Evolutionary conservation across 768 basidiomycete genomes (phyloP).

Genomic region (Mycena vitilis): DNA sequence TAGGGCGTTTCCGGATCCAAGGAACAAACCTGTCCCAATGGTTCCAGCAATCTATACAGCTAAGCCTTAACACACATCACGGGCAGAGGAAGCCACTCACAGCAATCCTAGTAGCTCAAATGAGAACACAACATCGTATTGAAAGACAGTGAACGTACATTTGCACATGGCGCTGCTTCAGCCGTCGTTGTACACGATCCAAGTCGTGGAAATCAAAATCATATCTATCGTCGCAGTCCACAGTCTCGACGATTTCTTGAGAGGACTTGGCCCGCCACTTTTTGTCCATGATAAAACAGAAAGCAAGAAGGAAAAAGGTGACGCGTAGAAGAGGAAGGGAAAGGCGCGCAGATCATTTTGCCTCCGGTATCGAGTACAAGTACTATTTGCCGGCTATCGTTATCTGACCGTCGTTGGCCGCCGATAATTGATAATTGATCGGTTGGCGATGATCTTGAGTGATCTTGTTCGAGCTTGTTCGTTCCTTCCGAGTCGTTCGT

Average conservation of each 20-base stretch:
- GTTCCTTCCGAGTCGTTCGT: too few species aligned
- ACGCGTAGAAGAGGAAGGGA: slow-evolving; percentile 21
- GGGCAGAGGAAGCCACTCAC: slow-evolving; percentile 49
- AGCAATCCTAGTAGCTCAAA: slow-evolving; percentile 61
- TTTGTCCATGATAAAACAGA: slow-evolving; percentile 30
- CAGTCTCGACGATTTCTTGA: slow-evolving; percentile 36
- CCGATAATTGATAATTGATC: slow-evolving; percentile 5
- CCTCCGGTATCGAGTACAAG: not conserved
- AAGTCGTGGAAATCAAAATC: slow-evolving; percentile 71
- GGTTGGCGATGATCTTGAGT: too few species aligned
- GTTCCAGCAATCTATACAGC: slow-evolving; percentile 73
- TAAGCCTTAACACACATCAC: not conserved
- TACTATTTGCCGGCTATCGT: too few species aligned
- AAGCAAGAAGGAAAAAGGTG: slow-evolving; percentile 7
- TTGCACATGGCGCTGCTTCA: slow-evolving; percentile 84
- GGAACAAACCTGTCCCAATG: slow-evolving; percentile 79
- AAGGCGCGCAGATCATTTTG: slow-evolving; percentile 28
- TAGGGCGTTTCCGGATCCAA: slow-evolving; percentile 75
- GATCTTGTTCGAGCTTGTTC: too few species aligned
- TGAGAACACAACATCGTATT: slow-evolving; percentile 8
- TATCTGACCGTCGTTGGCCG: not conserved
- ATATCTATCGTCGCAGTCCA: slow-evolving; percentile 45
- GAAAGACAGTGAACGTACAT: slow-evolving; percentile 58
- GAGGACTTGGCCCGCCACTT: slow-evolving; percentile 38
- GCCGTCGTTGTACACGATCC: slow-evolving; percentile 76